Conservation (phyloP, 495 filamentous ascomycete species). For the Daldinia grandis region DNA sequence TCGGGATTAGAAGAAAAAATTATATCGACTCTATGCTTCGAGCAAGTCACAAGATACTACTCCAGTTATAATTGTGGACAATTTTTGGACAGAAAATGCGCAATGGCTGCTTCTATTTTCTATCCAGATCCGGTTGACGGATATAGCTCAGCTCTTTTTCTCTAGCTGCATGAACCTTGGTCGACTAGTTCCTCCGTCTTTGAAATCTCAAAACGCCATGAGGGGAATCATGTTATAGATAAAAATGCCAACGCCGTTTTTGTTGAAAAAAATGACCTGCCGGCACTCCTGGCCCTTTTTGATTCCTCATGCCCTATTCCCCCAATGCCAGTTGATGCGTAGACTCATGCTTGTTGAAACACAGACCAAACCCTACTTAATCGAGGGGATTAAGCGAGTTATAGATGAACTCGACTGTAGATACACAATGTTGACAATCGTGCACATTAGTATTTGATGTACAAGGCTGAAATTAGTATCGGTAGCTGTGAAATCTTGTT, state of each 20-base stretch:
- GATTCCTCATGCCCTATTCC: slow-evolving; percentile 52
- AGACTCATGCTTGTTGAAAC: slow-evolving; percentile 61
- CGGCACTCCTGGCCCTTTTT: slow-evolving; percentile 50
- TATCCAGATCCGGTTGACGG: slow-evolving; percentile 50
- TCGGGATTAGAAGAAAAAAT: no score
- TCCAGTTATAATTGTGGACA: background rate
- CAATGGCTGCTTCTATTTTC: slow-evolving; percentile 35
- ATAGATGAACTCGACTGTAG: slow-evolving; percentile 15
- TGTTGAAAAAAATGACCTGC: slow-evolving; percentile 63
- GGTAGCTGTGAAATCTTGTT: slow-evolving; percentile 57
- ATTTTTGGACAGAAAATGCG: slow-evolving; percentile 31
- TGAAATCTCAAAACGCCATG: slow-evolving; percentile 48
- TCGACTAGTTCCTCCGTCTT: slow-evolving; percentile 24
- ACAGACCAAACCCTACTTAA: slow-evolving; percentile 35
- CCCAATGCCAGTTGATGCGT: slow-evolving; percentile 54
- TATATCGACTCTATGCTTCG: background rate
- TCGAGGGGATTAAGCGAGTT: slow-evolving; percentile 11
- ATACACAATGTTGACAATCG: slow-evolving; percentile 18
- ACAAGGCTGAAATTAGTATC: slow-evolving; percentile 59
- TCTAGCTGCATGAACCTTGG: slow-evolving; percentile 38
- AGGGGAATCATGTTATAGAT: slow-evolving; percentile 58
- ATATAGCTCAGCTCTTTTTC: slow-evolving; percentile 40
- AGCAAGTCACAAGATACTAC: background rate
- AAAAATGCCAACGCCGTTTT: slow-evolving; percentile 62
- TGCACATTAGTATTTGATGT: slow-evolving; percentile 42